Base-by-base conservation (phyloP, 257 asterid genomes). In the Gentiana macrophylla region DNA sequence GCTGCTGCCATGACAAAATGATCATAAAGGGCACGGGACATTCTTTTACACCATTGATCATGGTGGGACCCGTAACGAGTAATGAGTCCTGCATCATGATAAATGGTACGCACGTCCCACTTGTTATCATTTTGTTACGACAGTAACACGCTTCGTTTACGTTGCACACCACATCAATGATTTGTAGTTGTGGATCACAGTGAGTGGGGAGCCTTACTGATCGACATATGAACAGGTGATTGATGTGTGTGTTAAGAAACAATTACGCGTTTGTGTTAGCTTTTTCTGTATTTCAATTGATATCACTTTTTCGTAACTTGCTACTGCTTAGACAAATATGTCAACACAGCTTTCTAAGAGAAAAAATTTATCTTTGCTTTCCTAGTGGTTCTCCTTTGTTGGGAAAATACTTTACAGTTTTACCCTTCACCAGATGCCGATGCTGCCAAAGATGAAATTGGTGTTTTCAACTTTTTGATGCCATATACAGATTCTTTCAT, bases 361-460 rank as follows among this genome's bases (percentile, higher is more conserved):
- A 11, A 53, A 15, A 1, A 2, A 34, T 34, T 62, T 46, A 37
- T 5, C 37, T 45, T 8, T 8, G 53, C n/a, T 15, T 32, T 8
- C 15, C 45, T 58, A 3, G 51, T 45, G 59, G 59, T 59, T 66
- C 70, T 55, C 41, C 8, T 4, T 53, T 33, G 4, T 34, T 43
- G 36, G 44, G 10, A 41, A 53, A 57, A 57, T 65, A 53, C 53
- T 35, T 36, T 37, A 3, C 5, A 45, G 66, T 24, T 24, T 24
- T 24, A 24, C 24, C 24, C 24, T 24, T 24, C 24, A 24, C 24
- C 24, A 24, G 24, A 24, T 24, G 24, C 24, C n/a, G 51, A 49
- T 50, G 55, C 38, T 37, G 52, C 47, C 62, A 15, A 33, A 36
- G 58, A 33, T 32, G 6, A 11, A n/a, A 32, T 37, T 24, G 33